These are phyloP conservation scores for Excoecaria cochinchinensis DNA, from an alignment of 345 rosid species.

Conservation along the genomic window DNA sequence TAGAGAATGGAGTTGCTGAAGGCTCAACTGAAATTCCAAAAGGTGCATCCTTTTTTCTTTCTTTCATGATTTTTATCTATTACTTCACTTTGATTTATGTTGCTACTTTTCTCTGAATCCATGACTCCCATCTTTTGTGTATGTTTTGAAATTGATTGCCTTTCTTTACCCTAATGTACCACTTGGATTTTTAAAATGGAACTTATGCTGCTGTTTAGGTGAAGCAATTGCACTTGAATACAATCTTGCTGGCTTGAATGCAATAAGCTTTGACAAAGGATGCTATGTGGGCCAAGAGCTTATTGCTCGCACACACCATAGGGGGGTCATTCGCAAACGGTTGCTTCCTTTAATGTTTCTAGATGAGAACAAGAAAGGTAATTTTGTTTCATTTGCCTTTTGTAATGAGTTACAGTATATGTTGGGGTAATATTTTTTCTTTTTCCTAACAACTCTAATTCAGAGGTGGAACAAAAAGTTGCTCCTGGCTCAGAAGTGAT, in stretches of 20 bases:
- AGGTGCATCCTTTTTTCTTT: constrained; percentile 41
- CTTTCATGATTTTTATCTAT: not conserved
- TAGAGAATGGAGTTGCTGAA: constrained; percentile 85
- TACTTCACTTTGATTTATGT: not conserved
- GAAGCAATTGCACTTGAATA: constrained; percentile 94
- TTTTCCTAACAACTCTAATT: not conserved
- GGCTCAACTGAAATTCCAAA: constrained; percentile 85
- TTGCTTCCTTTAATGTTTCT: constrained; percentile 68
- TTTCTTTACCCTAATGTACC: not conserved
- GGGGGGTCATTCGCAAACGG: constrained; percentile 85
- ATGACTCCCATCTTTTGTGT: not conserved
- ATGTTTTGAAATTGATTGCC: not conserved
- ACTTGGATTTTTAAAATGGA: not conserved
- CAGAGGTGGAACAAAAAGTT: constrained; percentile 59
- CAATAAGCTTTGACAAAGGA: constrained; percentile 92
- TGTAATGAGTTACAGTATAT: not conserved
- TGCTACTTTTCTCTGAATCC: not conserved
- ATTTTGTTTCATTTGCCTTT: not conserved
- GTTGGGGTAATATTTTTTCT: not conserved
- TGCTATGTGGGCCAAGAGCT: constrained; percentile 97
- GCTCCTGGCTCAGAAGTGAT: constrained; percentile 66
- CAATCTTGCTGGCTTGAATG: constrained; percentile 80
- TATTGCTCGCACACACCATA: constrained; percentile 85
- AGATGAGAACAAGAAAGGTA: constrained; percentile 59
- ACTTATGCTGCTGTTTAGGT: constrained; percentile 37